Conservation (phyloP, 129 eudicot genomes). For the Lonicera japonica region DNA sequence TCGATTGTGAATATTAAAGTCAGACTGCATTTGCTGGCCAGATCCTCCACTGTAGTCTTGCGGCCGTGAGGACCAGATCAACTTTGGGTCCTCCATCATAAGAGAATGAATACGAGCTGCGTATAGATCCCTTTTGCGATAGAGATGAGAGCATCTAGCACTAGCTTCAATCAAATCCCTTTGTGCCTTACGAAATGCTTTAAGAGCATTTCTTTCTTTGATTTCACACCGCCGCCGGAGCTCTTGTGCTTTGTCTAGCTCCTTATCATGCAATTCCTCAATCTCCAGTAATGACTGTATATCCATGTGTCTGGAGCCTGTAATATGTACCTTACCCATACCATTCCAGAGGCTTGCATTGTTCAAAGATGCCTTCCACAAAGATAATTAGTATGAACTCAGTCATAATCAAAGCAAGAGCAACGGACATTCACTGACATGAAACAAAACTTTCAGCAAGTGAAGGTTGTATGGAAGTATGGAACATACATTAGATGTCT, state of each 20-base stretch:
- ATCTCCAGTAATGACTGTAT: conserved; percentile 40
- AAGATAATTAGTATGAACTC: conserved; percentile 7
- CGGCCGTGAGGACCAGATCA: conserved; percentile 33
- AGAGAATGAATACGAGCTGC: conserved; percentile 44
- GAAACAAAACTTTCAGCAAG: neutral
- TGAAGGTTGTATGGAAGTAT: neutral
- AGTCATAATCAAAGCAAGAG: conserved; percentile 16
- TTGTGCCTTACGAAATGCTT: conserved; percentile 68
- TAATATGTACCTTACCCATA: conserved; percentile 21
- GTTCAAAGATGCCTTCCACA: conserved; percentile 31
- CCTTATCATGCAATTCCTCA: conserved; percentile 65
- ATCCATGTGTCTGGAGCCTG: conserved; percentile 33
- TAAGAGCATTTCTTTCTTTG: conserved; percentile 63
- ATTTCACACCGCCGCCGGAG: conserved; percentile 59
- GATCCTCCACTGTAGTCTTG: conserved; percentile 29
- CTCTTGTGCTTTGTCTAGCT: conserved; percentile 76
- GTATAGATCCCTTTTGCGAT: conserved; percentile 46
- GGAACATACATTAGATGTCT: conserved; percentile 17
- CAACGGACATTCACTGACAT: neutral
- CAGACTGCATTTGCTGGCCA: conserved; percentile 22
- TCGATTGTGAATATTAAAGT: conserved; percentile 19
- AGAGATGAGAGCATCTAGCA: conserved; percentile 58
- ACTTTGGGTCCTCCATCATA: conserved; percentile 45
- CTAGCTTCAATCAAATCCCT: conserved; percentile 65
- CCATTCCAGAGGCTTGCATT: conserved; percentile 37